Base-by-base conservation (phyloP, 2,329 filamentous ascomycete genomes). In the Fusarium xylarioides region DNA sequence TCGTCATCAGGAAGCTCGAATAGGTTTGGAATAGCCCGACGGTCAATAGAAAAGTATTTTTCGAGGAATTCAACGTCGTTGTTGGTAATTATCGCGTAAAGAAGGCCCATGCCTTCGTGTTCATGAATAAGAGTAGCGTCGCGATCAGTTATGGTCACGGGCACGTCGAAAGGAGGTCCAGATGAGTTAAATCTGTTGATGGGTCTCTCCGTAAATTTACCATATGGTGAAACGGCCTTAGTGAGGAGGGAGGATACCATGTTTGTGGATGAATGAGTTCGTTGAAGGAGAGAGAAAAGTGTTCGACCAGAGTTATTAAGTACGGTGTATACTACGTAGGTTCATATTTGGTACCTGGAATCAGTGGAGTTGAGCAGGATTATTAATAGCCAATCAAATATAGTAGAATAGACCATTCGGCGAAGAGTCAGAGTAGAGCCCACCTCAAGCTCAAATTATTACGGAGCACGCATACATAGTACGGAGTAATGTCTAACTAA, bases 151-250 rank as follows among this genome's bases (percentile, higher is more conserved):
- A 59, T n/a, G 4, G 34, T 59, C 2, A 49, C 5, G 3, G 43
- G 56, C 11, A 38, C 43, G 5, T 49, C 43, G 21, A 49, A 23
- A 23, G 34, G 34, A 37, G 18, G 34, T 35, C 34, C 34, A 35
- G 34, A 35, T 35, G 34, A 16, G 15, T 35, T 16, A 35, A 35
- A 21, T 49, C 2, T 40, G 21, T 52, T 38, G 4, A 23, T 16
- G 4, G 56, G 26, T 16, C 1, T n/a, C 4, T 40, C 5, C 0
- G 34, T 7, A 9, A 52, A 50, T 23, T 26, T 0, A 9, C 2
- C 5, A 26, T 50, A 59, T 0, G 21, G 56, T 4, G 56, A 59
- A 11, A 10, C 21, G 21, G 11, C 2, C 11, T 40, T 23, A 7
- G 34, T 5, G 34, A 6, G 7, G 11, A 38, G 4, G 10, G 56